Conservation (phyloP, 441 rosid genomes). For the Adansonia rubrostipa region DNA sequence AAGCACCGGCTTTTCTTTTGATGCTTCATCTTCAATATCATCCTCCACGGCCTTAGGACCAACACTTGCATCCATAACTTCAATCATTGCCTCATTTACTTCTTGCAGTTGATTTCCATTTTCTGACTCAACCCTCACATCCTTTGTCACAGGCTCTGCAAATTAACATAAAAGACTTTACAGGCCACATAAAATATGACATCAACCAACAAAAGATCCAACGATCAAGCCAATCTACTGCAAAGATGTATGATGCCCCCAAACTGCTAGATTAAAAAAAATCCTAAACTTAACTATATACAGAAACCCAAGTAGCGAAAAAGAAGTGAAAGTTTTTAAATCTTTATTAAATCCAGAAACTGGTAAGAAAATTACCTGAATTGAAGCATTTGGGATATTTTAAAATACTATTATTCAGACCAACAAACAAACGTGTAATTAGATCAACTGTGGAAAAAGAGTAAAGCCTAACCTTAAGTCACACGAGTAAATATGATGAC, state of each 20-base stretch:
- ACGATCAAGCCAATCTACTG: conserved; percentile 4
- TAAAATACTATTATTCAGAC: neutral
- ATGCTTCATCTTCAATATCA: conserved; percentile 26
- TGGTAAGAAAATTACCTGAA: neutral
- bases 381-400: neutral
- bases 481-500: neutral
- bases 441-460: neutral
- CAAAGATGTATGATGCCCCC: neutral
- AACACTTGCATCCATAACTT: conserved; percentile 29
- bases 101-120: conserved; percentile 45
- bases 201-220: conserved; percentile 8
- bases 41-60: conserved; percentile 30
- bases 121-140: conserved; percentile 41
- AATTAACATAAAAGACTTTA: conserved; percentile 21
- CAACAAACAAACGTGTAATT: neutral
- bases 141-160: conserved; percentile 34
- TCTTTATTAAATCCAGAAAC: neutral
- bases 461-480: conserved; percentile 4
- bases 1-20: conserved; percentile 29
- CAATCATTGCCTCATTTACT: conserved; percentile 26
- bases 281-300: neutral
- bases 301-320: neutral
- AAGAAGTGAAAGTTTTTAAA: neutral
- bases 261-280: neutral
- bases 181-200: conserved; percentile 9